Evolutionary conservation across 2,329 filamentous ascomycete genomes (phyloP), one percentile per base, ranked within the genome.

Genomic region (Sclerotinia minor): DNA sequence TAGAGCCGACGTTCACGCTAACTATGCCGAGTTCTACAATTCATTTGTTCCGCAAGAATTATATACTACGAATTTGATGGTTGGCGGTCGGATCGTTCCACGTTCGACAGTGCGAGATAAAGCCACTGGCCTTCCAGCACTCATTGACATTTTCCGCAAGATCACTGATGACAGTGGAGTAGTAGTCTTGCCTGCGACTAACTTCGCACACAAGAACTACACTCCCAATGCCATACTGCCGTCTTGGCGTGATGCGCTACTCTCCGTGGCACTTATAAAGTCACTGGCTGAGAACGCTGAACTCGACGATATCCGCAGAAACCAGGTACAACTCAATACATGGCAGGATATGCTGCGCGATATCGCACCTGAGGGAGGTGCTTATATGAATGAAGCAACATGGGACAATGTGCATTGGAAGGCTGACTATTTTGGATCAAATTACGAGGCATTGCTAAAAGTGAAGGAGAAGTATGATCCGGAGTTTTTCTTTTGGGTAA

Each of bases 381-480:
- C 21, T 9, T 63, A 63, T 49, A 50, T 38, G 21, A 63, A 63
- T 13, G 59, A 63, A 38, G 59, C 13, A 3, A 63, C 59, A 9
- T 63, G 29, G 29, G 21, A 63, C 5, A 63, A 63, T 24, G 26
- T 17, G 7, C 3, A 63, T 24, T 63, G 45, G 45, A 38, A 50
- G 35, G 15, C 35, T n/a, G 29, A 63, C 15, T 47, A 38, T 38
- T 50, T 32, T 38, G 59, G 59, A 17, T 6, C 29, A 44, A 50
- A 63, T 50, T 38, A 50, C 17, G 21, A 32, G 45, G n/a, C 45
- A 17, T 26, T 63, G 45, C 35, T 50, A n/a, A 17, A n/a, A 11
- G 29, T 50, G 11, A 63, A 63, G 19, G 32, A 63, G 45, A 50
- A 63, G 7, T 26, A 38, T 38, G 45, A 26, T 35, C 45, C 45